phyloP scores from a whole-genome alignment of 345 rosid genomes.

The Citrus trifoliata region DNA sequence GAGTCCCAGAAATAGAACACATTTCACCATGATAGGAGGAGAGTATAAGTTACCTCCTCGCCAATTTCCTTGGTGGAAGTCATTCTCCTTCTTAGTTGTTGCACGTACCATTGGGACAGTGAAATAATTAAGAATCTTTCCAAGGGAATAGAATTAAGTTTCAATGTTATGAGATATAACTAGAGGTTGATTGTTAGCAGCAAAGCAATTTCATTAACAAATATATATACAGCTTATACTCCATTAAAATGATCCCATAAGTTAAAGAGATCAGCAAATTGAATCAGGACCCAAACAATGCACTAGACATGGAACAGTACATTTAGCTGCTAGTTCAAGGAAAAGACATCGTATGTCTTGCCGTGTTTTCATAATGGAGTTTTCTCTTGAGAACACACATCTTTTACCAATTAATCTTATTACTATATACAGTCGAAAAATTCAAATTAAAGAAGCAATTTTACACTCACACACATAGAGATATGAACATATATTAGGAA shows the following conservation, averaged over 20 bases:
- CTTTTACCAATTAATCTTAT: neutral
- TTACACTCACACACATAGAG: too few species aligned
- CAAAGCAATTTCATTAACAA: neutral
- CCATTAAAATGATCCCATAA: neutral
- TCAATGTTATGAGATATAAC: neutral
- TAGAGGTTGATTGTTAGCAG: neutral
- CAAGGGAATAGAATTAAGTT: neutral
- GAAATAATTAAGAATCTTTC: neutral
- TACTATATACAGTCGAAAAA: too few species aligned
- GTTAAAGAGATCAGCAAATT: neutral
- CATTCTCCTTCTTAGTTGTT: neutral
- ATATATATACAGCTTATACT: neutral
- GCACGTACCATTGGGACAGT: neutral
- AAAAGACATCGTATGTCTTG: neutral
- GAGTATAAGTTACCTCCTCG: neutral
- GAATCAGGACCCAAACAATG: neutral
- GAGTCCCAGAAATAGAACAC: neutral
- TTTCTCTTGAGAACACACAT: neutral
- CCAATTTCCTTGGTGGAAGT: neutral
- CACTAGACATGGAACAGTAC: neutral
- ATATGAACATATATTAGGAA: too few species aligned
- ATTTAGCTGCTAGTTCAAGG: neutral
- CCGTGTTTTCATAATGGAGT: neutral
- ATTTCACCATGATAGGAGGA: neutral
- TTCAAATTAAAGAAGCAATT: too few species aligned